Conservation (phyloP, 2,329 filamentous ascomycete genomes). For the Pseudopyrenochaeta lycopersici region DNA sequence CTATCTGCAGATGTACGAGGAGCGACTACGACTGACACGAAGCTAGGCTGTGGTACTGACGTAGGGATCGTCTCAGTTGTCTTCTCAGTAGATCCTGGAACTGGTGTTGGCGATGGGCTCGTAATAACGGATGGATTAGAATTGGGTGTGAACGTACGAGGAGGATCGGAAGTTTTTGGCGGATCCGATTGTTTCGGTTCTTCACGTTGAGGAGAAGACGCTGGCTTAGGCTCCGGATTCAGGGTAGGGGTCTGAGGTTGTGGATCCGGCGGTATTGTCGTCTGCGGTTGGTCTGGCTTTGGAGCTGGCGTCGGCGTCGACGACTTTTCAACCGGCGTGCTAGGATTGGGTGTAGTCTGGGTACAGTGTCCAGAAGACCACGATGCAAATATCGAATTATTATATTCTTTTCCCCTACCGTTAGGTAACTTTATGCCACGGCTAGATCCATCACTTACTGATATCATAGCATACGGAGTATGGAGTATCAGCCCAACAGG, state of each 20-base stretch:
- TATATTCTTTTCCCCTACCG: no score
- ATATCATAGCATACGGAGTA: constrained; percentile 17
- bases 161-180: constrained; percentile 5
- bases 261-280: not conserved
- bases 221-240: not conserved
- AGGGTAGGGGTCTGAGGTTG: not conserved
- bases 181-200: constrained; percentile 3
- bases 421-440: no score
- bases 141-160: constrained; percentile 9
- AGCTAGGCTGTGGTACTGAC: constrained; percentile 15
- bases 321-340: not conserved
- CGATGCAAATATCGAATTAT: no score
- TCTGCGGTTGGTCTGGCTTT: no score
- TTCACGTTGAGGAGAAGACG: not conserved
- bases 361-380: no score
- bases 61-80: constrained; percentile 6
- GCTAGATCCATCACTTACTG: constrained; percentile 3
- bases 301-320: no score
- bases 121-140: constrained; percentile 1
- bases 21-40: constrained; percentile 15
- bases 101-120: constrained; percentile 1
- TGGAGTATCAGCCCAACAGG: constrained; percentile 9
- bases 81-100: not conserved
- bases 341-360: no score
- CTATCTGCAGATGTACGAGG: constrained; percentile 2